Evolutionary conservation across 176 grass and related monocot species (phyloP).

Genomic region (Carex myosuroides): DNA sequence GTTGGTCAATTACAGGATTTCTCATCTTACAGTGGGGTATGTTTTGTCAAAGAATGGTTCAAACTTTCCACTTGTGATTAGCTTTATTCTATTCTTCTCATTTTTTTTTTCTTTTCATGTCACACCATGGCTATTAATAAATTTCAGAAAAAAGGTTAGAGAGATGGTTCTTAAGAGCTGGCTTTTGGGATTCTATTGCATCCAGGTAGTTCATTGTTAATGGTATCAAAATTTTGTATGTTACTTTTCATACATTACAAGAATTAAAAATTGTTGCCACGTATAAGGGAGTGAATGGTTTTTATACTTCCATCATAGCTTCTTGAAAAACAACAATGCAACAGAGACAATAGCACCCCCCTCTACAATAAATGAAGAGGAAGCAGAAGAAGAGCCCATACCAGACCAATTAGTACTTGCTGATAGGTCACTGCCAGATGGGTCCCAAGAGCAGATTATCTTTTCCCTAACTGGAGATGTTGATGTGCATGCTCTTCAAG

Average conservation of each 20-base stretch:
- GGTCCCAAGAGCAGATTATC: constrained; percentile 73
- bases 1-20: neutral
- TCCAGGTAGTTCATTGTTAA: constrained; percentile 49
- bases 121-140: neutral
- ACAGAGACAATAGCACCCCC: constrained; percentile 66
- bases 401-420: constrained; percentile 56
- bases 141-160: constrained; percentile 8
- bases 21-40: neutral
- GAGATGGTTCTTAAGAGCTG: constrained; percentile 66
- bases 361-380: constrained; percentile 53
- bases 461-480: constrained; percentile 86
- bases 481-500: constrained; percentile 82
- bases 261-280: constrained; percentile 4
- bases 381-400: constrained; percentile 42
- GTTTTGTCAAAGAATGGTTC: neutral
- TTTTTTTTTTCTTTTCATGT: neutral
- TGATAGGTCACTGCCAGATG: constrained; percentile 68
- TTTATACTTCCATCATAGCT: constrained; percentile 34
- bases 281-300: neutral
- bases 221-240: neutral
- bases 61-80: neutral
- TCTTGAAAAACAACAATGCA: constrained; percentile 57
- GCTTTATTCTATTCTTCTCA: neutral
- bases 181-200: constrained; percentile 90
- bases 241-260: neutral